These are phyloP conservation scores for Backusella morwellensis DNA, from an alignment of 192 early-diverging fungal genomes.

Conservation along the genomic window DNA sequence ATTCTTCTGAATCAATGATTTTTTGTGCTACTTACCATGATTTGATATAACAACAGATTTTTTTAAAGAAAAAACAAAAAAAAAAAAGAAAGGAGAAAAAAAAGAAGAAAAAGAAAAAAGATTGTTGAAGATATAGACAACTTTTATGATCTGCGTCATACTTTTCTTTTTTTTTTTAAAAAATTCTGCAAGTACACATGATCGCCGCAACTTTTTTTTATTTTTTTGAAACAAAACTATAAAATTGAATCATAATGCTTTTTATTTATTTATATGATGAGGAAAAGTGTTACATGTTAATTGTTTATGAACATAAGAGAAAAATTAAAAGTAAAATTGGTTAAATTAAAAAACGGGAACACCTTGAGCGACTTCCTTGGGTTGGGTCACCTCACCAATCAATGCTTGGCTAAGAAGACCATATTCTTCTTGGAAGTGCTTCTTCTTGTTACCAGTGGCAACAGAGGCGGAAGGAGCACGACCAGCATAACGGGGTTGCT, in stretches of 20 bases:
- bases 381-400: conserved; percentile 64
- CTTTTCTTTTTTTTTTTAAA: background rate
- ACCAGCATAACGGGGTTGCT: conserved; percentile 57
- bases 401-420: conserved; percentile 69
- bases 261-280: conserved; percentile 7
- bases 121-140: background rate
- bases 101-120: background rate
- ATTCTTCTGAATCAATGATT: background rate
- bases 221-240: conserved; percentile 4
- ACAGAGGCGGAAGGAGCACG: conserved; percentile 86
- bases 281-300: background rate
- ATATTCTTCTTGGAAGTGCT: conserved; percentile 84
- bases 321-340: background rate
- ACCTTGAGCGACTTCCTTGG: conserved; percentile 64
- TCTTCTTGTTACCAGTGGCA: conserved; percentile 94
- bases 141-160: background rate
- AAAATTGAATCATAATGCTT: conserved; percentile 5
- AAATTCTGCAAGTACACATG: background rate
- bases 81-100: background rate
- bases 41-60: background rate
- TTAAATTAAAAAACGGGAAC: conserved; percentile 57
- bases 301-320: background rate
- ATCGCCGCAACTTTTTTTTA: conserved; percentile 23
- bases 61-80: background rate
- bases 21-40: background rate